These are phyloP conservation scores for Mollisiaceae sp. DNA, from an alignment of 2,329 filamentous ascomycete species.

Conservation along the genomic window DNA sequence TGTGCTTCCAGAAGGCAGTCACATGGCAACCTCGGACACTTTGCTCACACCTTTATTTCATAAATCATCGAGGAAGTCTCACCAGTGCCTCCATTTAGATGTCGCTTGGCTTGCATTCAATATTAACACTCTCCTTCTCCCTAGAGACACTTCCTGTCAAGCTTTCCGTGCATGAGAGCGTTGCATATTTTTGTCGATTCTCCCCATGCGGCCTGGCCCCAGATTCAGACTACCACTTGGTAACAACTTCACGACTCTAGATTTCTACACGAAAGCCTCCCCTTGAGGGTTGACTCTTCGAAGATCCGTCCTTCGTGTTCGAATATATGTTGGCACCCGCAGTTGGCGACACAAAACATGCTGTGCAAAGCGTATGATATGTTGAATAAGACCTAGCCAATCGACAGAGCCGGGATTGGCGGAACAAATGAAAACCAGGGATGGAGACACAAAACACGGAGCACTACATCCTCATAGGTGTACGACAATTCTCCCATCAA, in stretches of 20 bases:
- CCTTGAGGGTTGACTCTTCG: neutral
- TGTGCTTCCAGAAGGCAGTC: constrained; percentile 1
- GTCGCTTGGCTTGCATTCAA: neutral
- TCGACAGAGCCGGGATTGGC: neutral
- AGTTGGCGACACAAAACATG: neutral
- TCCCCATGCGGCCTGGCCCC: neutral
- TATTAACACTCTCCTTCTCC: neutral
- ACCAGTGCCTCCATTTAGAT: neutral
- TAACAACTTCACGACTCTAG: neutral
- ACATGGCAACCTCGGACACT: too few species aligned
- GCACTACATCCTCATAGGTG: neutral
- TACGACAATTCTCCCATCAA: neutral
- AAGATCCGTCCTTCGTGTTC: neutral
- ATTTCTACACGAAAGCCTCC: neutral
- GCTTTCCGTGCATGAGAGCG: neutral
- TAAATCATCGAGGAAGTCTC: neutral
- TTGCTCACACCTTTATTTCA: neutral
- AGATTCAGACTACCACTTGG: neutral
- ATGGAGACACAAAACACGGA: neutral
- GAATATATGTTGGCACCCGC: neutral
- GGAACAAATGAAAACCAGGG: neutral
- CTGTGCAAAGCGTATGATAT: neutral
- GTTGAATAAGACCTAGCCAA: neutral
- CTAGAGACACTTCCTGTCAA: neutral
- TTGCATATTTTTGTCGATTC: too few species aligned